Evolutionary conservation across 1,139 yeast genomes (phyloP).

Genomic region (Meyerozyma guilliermondii): DNA sequence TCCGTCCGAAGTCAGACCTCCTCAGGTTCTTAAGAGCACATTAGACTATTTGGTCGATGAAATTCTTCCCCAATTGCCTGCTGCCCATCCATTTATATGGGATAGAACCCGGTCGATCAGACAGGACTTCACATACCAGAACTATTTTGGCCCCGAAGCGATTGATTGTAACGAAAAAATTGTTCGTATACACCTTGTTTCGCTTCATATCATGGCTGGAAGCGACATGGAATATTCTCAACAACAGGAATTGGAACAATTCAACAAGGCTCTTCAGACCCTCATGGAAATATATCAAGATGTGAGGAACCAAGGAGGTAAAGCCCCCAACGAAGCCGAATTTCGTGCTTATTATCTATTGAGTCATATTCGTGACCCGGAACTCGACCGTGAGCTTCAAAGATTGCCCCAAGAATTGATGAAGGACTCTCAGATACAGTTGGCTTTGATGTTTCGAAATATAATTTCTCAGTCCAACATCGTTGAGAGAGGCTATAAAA

Average conservation of each 20-base stretch:
- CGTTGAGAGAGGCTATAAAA: constrained; percentile 51
- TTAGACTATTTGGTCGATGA: constrained; percentile 65
- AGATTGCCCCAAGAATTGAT: constrained; percentile 56
- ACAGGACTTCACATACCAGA: constrained; percentile 95
- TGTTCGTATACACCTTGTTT: constrained; percentile 80
- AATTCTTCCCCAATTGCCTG: constrained; percentile 65
- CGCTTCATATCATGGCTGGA: constrained; percentile 84
- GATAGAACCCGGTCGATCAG: constrained; percentile 97
- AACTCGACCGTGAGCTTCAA: constrained; percentile 73
- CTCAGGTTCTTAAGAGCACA: constrained; percentile 61
- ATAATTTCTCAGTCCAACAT: constrained; percentile 61
- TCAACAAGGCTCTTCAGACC: constrained; percentile 88
- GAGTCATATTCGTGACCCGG: constrained; percentile 80
- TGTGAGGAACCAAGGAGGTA: constrained; percentile 63
- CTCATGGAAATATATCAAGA: constrained; percentile 84
- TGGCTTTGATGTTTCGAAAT: constrained; percentile 67
- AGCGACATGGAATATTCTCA: constrained; percentile 71
- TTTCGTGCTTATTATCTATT: constrained; percentile 83
- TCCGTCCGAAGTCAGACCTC: constrained; percentile 97
- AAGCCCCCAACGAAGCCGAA: constrained; percentile 84
- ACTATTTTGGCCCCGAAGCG: constrained; percentile 90
- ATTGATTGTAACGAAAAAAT: constrained; percentile 89
- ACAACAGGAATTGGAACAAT: constrained; percentile 93
- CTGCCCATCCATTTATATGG: constrained; percentile 92
- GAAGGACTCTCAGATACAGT: constrained; percentile 54